Evolutionary conservation across 306 rosid species (phyloP).

Genomic region (Citrullus mucosospermus): DNA sequence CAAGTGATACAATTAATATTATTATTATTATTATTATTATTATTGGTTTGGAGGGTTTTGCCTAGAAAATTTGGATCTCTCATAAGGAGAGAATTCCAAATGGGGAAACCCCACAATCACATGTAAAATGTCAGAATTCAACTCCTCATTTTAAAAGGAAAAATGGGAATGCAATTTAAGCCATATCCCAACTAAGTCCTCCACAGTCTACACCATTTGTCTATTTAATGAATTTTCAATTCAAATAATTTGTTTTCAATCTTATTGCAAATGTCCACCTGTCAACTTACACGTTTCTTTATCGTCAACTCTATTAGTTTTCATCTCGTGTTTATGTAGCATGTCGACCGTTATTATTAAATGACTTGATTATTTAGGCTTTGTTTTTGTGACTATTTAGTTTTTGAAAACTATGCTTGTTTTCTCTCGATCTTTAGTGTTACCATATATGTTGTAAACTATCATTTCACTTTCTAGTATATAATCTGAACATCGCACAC

Average conservation of each 20-base stretch:
- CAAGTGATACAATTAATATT: background rate
- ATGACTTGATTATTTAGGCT: no score
- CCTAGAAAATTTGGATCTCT: slow-evolving; percentile 17
- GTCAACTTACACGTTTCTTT: background rate
- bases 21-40: background rate
- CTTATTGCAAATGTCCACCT: background rate
- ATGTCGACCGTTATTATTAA: no score
- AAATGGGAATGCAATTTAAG: background rate
- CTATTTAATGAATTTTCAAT: background rate
- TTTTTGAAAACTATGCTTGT: no score
- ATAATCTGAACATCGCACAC: no score
- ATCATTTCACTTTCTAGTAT: no score
- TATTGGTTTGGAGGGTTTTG: background rate
- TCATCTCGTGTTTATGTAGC: no score
- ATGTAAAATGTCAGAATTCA: slow-evolving; percentile 59
- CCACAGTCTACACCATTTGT: background rate
- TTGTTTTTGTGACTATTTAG: no score
- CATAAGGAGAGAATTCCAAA: background rate
- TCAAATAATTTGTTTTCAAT: background rate
- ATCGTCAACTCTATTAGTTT: no score
- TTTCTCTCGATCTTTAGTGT: no score
- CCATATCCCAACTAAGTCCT: background rate
- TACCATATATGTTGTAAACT: no score
- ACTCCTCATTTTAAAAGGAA: background rate
- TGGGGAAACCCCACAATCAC: slow-evolving; percentile 54